A percentile compares a stretch with the other conserved stretches of the same genome.
phyloP scores from a whole-genome alignment of 176 grass and related monocot genomes.

The Avena atlantica region DNA sequence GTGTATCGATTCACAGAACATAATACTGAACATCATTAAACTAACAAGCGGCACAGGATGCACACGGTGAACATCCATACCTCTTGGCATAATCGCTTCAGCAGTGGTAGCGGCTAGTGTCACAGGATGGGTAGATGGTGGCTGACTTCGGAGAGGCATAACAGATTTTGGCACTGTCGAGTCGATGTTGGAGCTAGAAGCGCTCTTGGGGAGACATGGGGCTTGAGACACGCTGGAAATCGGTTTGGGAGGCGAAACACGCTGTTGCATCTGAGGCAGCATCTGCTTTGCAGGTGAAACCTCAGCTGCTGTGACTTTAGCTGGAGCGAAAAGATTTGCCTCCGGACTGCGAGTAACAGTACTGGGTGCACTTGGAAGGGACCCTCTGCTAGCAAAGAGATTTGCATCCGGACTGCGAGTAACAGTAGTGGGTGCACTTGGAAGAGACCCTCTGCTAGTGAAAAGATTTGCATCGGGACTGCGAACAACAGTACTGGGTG shows the following conservation, averaged over 20 bases:
- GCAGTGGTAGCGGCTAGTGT: conserved; percentile 42
- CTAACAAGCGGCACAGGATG: neutral
- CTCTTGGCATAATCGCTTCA: conserved; percentile 68
- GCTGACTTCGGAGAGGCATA: neutral
- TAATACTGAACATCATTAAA: neutral
- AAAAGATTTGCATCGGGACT: conserved; percentile 39
- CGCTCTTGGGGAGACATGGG: conserved; percentile 44
- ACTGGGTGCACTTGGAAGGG: conserved; percentile 36
- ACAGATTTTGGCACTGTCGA: conserved; percentile 46
- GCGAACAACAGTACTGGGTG: conserved; percentile 28
- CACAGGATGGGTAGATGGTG: conserved; percentile 19
- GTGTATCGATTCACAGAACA: conserved; percentile 8
- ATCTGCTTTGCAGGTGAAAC: conserved; percentile 44
- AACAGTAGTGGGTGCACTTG: conserved; percentile 31
- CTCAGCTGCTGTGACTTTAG: conserved; percentile 53
- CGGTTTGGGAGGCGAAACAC: conserved; percentile 53
- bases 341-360: conserved; percentile 44
- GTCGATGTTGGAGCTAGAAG: conserved; percentile 68
- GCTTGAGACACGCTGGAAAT: conserved; percentile 51
- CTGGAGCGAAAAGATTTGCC: conserved; percentile 22
- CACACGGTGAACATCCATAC: conserved; percentile 52
- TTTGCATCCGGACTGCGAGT: conserved; percentile 43
- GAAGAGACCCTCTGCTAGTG: conserved; percentile 69
- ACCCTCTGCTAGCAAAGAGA: conserved; percentile 57
- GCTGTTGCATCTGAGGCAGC: conserved; percentile 40